Evolutionary conservation across 768 basidiomycete genomes (phyloP).

Genomic region (Crepidotus variabilis): DNA sequence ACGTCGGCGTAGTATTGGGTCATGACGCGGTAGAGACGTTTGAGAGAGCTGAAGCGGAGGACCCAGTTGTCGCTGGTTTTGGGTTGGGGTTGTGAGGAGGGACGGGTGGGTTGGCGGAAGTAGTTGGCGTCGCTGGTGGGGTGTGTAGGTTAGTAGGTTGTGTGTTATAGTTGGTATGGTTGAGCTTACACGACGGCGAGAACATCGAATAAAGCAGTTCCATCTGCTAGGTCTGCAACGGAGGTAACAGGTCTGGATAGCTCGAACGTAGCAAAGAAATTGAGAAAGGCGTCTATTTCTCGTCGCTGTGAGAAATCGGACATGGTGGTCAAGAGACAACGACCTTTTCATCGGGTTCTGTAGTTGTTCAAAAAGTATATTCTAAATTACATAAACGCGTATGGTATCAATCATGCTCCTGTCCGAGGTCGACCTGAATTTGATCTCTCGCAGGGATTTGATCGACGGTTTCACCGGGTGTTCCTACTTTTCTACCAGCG

Average conservation of each 20-base stretch:
- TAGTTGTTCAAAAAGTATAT: not conserved
- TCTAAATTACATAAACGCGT: not conserved
- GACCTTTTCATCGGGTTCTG: not conserved
- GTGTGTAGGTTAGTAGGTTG: not conserved
- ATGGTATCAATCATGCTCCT: not conserved
- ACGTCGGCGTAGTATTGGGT: conserved; percentile 86
- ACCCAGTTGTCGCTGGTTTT: conserved; percentile 87
- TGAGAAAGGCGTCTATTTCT: conserved; percentile 78
- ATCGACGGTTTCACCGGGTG: conserved; percentile 11
- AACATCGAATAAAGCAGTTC: conserved; percentile 70
- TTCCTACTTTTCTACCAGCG: conserved; percentile 12
- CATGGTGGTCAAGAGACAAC: not conserved
- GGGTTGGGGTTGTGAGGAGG: conserved; percentile 58
- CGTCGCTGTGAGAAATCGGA: conserved; percentile 22
- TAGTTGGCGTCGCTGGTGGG: conserved; percentile 75
- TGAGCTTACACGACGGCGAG: conserved; percentile 67
- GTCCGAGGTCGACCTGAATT: conserved; percentile 17
- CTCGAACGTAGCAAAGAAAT: conserved; percentile 74
- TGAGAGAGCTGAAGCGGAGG: conserved; percentile 76
- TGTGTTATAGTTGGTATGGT: not conserved
- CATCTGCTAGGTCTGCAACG: conserved; percentile 75
- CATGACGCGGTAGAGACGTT: conserved; percentile 83
- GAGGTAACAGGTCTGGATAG: conserved; percentile 61
- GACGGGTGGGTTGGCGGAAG: conserved; percentile 62
- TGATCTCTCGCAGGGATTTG: conserved; percentile 14